A percentile compares a stretch with the other conserved stretches of the same genome.
phyloP scores from a whole-genome alignment of 2,329 filamentous ascomycete genomes.

The Thielaviopsis euricoi region DNA sequence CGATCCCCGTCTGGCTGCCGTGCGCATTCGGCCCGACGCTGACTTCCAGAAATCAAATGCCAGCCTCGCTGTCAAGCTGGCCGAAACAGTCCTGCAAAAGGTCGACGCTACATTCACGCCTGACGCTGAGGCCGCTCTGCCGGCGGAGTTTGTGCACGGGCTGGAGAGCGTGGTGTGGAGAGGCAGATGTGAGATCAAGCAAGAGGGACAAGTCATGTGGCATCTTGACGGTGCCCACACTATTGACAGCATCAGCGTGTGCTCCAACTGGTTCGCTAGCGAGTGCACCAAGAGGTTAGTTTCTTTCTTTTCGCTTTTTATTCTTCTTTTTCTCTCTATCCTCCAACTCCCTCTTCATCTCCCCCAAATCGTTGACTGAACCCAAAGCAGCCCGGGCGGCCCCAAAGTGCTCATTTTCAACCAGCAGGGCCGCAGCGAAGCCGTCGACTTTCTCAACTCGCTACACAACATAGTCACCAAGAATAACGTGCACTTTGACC shows the following conservation, averaged over 20 bases:
- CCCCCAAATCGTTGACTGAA: background rate
- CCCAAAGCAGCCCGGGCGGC: constrained; percentile 17
- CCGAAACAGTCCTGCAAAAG: constrained; percentile 30
- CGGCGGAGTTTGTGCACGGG: constrained; percentile 51
- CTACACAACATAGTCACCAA: constrained; percentile 23
- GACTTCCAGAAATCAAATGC: constrained; percentile 44
- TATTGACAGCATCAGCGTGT: constrained; percentile 69
- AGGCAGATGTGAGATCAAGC: constrained; percentile 55
- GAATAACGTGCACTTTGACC: constrained; percentile 37
- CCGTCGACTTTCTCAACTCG: constrained; percentile 34
- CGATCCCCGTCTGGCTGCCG: constrained; percentile 28
- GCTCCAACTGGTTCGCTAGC: constrained; percentile 63
- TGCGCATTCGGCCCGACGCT: constrained; percentile 34
- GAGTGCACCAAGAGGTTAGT: constrained; percentile 23
- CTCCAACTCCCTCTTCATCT: too few species aligned
- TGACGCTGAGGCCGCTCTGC: constrained; percentile 26
- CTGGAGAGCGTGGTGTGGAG: constrained; percentile 61
- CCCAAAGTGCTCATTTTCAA: constrained; percentile 65
- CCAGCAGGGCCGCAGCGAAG: constrained; percentile 47
- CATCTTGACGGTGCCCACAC: constrained; percentile 91
- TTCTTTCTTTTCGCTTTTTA: background rate
- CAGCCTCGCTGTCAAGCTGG: constrained; percentile 33
- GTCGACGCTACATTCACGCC: constrained; percentile 22
- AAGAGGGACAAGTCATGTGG: constrained; percentile 43
- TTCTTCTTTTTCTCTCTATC: too few species aligned